Base-by-base conservation (phyloP, 345 rosid genomes). In the Barbarea vulgaris region DNA sequence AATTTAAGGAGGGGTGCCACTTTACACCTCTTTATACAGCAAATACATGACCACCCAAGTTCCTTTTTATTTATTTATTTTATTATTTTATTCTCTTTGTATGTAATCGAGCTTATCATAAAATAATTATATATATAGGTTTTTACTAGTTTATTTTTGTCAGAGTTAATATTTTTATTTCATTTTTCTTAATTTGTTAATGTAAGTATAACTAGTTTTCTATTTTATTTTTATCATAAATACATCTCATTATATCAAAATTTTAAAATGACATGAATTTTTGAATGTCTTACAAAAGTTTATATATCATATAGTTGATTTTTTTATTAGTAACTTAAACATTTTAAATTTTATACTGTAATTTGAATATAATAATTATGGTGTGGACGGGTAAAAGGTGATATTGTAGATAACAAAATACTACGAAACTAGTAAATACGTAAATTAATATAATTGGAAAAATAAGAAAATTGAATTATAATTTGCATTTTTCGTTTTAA, bases 21-120 rank as follows among this genome's bases (percentile, higher is more conserved):
- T 78, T 78, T 78, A 72, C 77, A 72, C 69, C 81, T 78, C 62
- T 78, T 78, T 78, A 72, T 78, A 78, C 81, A 72, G 74, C 81
- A 67, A 66, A 72, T 58, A 64, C 76, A 42, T 69, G 80, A 57
- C 72, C 34, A 48, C 68, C n/a, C 48, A 33, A 54, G 44, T 77
- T 57, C 13, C 27, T 78, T 50, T 71, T 70, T 46, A 19, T 10
- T 37, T 57, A 4, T 22, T 37, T 27, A 46, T 62, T 7, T 15
- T 36, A 17, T 55, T 44, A 7, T 65, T 7, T 47, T 64, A 1
- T 56, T 12, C 9, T 51, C 6, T 34, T n/a, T n/a, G n/a, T n/a
- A n/a, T n/a, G n/a, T n/a, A 33, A 7, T 65, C 19, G 17, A 36
- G 31, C 27, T 22, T 61, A 8, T 55, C 39, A 33, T 52, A 52